Conservation (phyloP, 306 rosid genomes). For the Amphicarpaea edgeworthii region DNA sequence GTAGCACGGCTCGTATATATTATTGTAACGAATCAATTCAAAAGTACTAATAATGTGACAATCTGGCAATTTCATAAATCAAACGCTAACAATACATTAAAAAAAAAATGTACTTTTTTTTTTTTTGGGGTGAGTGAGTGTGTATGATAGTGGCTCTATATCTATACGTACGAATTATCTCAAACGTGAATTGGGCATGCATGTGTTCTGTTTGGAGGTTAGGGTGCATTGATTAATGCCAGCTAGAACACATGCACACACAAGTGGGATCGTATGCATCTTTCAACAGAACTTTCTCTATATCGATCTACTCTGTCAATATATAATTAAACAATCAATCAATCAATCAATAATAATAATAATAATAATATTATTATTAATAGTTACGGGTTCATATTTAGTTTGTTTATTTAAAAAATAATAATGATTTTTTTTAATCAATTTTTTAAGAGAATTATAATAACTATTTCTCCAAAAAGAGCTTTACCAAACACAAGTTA, state of each 20-base stretch:
- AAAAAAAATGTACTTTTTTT: too few relatives aligned
- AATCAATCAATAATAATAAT: background rate
- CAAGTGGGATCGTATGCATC: slow-evolving; percentile 24
- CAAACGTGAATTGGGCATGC: slow-evolving; percentile 19
- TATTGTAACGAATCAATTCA: too few relatives aligned
- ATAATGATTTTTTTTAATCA: too few relatives aligned
- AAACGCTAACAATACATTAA: too few relatives aligned
- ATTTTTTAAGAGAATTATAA: background rate
- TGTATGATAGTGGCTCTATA: background rate
- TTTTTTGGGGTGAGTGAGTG: background rate
- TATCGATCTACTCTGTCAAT: background rate
- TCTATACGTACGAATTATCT: background rate
- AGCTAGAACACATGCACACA: slow-evolving; percentile 40
- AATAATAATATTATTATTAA: too few relatives aligned
- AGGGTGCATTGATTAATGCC: slow-evolving; percentile 47
- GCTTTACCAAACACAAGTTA: too few relatives aligned
- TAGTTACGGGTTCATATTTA: background rate
- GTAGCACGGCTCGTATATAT: too few relatives aligned
- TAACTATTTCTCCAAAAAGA: too few relatives aligned
- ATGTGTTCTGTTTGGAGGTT: slow-evolving; percentile 54
- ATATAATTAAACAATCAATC: background rate
- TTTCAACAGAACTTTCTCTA: slow-evolving; percentile 6
- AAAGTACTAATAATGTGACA: too few relatives aligned
- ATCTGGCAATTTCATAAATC: too few relatives aligned
- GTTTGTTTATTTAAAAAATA: too few relatives aligned